Evolutionary conservation across 2,329 filamentous ascomycete species (phyloP), one percentile per base, ranked within the genome.

Genomic region (Ceratocystis smalleyi): DNA sequence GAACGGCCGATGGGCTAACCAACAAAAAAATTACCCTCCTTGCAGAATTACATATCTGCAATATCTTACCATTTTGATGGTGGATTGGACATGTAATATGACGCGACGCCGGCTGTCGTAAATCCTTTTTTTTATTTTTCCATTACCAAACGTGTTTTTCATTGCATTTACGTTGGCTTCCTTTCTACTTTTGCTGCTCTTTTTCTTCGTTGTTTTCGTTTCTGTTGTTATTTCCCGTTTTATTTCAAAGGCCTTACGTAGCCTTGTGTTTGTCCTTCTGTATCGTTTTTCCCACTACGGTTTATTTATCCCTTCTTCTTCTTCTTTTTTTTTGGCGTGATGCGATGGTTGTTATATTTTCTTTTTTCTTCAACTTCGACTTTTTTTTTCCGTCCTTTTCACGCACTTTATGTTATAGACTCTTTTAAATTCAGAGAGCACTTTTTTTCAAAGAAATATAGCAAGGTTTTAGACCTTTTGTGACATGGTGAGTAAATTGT

Each of bases 1-100:
- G 43, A n/a, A 61, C 43, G 54, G 60, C 51, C 35, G 45, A 49
- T 61, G 24, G 45, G 43, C 45, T 61, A 49, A 49, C 59, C 57
- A 32, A 61, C 59, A 35, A 32, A 63, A 65, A 22, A 32, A 47
- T 76, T 76, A 40, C 70, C 71, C 62, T 77, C 74, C 68, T 77
- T 77, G 57, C 77, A 78, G 2, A 76, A 75, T 51, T 40, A 43
- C 35, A 43, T 45, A 22, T 63, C 49, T 63, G 62, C 51, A 47
- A 43, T 24, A 19, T 60, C 57, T 61, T 15, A 19, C 43, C 43
- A 47, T 43, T 24, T 40, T 45, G 17, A 32, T 24, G n/a, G 54
- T 24, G 27, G 27, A 51, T 61, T 43, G 32, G 54, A 40, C 43
- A 30, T 55, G 54, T 60, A 65, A 62, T 51, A 49, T 63, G 63